A percentile compares a stretch with the other conserved stretches of the same genome.
phyloP scores from a whole-genome alignment of 441 rosid species.

The Syzygium malaccense region DNA sequence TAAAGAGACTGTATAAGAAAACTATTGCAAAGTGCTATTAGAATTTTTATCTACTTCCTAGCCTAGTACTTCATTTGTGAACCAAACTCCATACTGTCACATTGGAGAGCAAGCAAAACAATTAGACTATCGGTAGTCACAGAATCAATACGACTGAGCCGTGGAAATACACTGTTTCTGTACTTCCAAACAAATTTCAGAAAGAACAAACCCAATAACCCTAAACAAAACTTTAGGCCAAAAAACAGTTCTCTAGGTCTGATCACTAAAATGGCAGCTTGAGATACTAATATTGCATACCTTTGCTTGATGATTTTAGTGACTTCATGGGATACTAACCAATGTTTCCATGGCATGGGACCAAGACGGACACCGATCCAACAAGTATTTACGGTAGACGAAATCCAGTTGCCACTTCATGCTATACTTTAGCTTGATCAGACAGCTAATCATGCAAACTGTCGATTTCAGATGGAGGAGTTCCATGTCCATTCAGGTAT shows the following conservation, averaged over 20 bases:
- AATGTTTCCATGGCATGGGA: not conserved
- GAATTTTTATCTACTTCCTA: not conserved
- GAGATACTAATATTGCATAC: not conserved
- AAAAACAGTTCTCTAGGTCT: not conserved
- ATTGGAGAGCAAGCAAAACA: not conserved
- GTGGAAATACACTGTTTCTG: not conserved
- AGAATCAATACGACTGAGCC: not conserved
- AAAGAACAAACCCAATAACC: not conserved
- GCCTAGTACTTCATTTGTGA: not conserved
- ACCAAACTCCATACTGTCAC: not conserved
- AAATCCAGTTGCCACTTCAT: not conserved
- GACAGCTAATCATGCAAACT: not conserved
- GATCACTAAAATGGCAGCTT: not conserved
- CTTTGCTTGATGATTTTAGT: not conserved
- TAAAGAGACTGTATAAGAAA: not conserved
- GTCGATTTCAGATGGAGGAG: constrained; percentile 14
- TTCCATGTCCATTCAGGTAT: constrained; percentile 17
- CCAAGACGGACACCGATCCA: not conserved
- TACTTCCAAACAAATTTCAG: not conserved
- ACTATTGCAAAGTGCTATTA: not conserved
- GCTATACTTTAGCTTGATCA: not conserved
- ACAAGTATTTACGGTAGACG: not conserved
- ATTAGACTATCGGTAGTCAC: not conserved
- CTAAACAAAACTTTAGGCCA: not conserved
- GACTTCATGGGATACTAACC: not conserved